Evolutionary conservation across 192 early-diverging fungal genomes (phyloP), one percentile per base, ranked within the genome.

Genomic region (Backusella tarrabulga): DNA sequence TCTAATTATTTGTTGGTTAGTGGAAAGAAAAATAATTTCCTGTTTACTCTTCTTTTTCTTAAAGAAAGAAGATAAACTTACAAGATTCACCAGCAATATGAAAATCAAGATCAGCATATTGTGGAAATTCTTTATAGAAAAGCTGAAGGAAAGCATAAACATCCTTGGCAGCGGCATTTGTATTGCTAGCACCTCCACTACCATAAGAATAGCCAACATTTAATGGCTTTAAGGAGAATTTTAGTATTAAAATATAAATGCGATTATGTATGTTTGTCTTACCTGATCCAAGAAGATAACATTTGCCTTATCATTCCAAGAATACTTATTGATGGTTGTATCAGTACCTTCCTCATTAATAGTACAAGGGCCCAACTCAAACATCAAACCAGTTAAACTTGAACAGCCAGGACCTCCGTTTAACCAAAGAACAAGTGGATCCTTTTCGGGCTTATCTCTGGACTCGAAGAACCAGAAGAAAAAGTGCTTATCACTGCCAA

Each of bases 401-500:
- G 78, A 80, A 42, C 84, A 85, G 17, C 84, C 84, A 23, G 81
- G 81, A 40, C 84, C 84, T 66, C 84, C 84, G 29, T 83, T 85
- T 5, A 85, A 72, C 84, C 84, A 85, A 15, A 85, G 74, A 50
- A 79, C 76, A 32, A 85, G 32, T 17, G 80, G 80, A 69, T 97
- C 98, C 34, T 85, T 85, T 77, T 84, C 75, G 35, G 92, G 92
- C 74, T 90, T 88, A 79, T 90, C 84, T 78, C 95, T 93, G 7
- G 95, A 94, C 81, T 97, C 97, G 82, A 99, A 99, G 91, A 99
- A 98, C 97, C 96, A 97, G 82, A 95, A 97, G 89, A 95, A 96
- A 78, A 96, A 97, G 84, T 97, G 94, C 75, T 92, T 91, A 75
- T 92, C 90, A 29, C 79, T 76, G 34, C 80, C 91, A 46, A 82